These are phyloP conservation scores for Stemphylium beticola DNA, from an alignment of 2,329 filamentous ascomycete genomes.

Conservation along the genomic window DNA sequence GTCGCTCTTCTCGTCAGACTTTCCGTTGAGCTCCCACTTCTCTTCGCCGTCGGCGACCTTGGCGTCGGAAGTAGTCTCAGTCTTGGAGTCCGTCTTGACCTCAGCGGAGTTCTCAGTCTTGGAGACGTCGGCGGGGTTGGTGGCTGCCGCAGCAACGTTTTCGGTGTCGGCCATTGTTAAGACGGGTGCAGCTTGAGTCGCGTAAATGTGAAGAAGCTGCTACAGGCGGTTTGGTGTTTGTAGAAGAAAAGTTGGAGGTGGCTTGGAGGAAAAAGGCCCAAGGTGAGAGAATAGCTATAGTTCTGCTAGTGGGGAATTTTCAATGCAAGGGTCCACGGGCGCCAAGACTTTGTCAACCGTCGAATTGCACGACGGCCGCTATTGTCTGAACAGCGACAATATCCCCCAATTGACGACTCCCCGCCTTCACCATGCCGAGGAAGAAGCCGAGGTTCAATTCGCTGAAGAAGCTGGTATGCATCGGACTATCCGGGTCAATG, in stretches of 20 bases:
- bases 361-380: constrained; percentile 11
- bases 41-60: constrained; percentile 20
- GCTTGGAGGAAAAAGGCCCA: constrained; percentile 8
- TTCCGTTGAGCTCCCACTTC: constrained; percentile 25
- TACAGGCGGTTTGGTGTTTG: neutral
- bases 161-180: constrained; percentile 33
- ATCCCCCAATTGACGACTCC: constrained; percentile 10
- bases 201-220: constrained; percentile 4
- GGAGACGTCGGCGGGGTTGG: constrained; percentile 27
- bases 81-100: constrained; percentile 18
- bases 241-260: constrained; percentile 1
- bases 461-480: constrained; percentile 68
- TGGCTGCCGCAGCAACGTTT: constrained; percentile 21
- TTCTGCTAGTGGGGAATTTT: constrained; percentile 22
- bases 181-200: constrained; percentile 14
- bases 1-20: constrained; percentile 21
- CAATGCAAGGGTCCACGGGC: constrained; percentile 12
- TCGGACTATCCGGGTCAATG: neutral
- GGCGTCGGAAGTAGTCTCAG: constrained; percentile 15
- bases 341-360: neutral
- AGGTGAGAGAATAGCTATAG: constrained; percentile 10
- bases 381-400: constrained; percentile 8
- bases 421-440: constrained; percentile 47
- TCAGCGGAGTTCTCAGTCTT: constrained; percentile 18
- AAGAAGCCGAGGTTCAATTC: constrained; percentile 66